These are phyloP conservation scores for Umbelopsis sp. DNA, from an alignment of 192 early-diverging fungal genomes.

Conservation along the genomic window DNA sequence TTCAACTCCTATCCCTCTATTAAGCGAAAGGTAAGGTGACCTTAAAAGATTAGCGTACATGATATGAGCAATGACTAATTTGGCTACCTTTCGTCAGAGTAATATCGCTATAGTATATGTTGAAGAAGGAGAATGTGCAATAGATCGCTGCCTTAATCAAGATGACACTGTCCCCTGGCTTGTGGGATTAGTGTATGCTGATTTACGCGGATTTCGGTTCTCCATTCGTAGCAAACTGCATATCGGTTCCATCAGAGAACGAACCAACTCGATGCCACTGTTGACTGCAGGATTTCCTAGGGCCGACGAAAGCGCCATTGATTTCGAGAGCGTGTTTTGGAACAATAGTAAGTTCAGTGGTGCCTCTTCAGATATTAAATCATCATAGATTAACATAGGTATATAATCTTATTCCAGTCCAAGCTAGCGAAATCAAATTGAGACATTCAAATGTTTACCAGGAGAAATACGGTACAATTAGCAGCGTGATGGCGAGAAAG, in stretches of 20 bases:
- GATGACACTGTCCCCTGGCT: conserved; percentile 13
- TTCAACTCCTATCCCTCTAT: neutral
- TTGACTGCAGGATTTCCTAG: neutral
- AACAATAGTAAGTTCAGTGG: conserved; percentile 33
- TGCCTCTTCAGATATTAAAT: neutral
- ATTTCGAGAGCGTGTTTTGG: conserved; percentile 47
- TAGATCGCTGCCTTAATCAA: conserved; percentile 7
- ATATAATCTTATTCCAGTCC: conserved; percentile 6
- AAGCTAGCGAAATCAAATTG: conserved; percentile 15
- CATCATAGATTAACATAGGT: neutral
- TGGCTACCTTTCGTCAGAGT: conserved; percentile 25
- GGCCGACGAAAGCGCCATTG: conserved; percentile 12
- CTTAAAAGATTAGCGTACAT: neutral
- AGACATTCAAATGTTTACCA: conserved; percentile 16
- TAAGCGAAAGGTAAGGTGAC: conserved; percentile 3
- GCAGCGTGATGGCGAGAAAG: neutral
- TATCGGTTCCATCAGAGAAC: conserved; percentile 5
- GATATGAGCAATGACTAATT: neutral
- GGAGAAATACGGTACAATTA: neutral
- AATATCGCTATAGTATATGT: conserved; percentile 36
- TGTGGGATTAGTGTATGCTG: conserved; percentile 31
- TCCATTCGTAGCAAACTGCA: conserved; percentile 17
- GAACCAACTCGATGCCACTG: conserved; percentile 19
- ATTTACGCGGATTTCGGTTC: conserved; percentile 35
- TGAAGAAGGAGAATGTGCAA: conserved; percentile 26